Evolutionary conservation across 306 rosid genomes (phyloP), one percentile per base, ranked within the genome.

Genomic region (Nissolia schottii): DNA sequence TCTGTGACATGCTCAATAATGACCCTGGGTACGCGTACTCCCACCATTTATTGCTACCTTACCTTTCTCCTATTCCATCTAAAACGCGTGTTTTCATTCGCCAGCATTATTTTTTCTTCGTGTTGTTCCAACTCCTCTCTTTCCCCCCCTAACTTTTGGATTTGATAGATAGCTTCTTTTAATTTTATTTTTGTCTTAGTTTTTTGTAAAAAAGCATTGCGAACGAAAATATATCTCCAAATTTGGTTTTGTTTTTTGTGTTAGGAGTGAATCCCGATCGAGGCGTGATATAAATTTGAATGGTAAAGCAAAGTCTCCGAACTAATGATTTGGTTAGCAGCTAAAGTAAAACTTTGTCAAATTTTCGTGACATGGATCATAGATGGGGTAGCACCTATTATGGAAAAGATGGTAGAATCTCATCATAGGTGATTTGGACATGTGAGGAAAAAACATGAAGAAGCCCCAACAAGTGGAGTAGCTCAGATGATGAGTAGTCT

Each of bases 1-100:
- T 94, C 90, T 94, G 99, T 60, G 97, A 94, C 70, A 89, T 91
- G 83, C 93, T 92, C 72, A 94, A 94, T 73, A 92, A 78, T 20
- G 97, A 94, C 75, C 99, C 96, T 81, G 97, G 89, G 99, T 94
- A 82, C 50, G 94, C 59, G 25, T 57, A 45, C 51, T 37, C 11
- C 81, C 19, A 51, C 61, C 12, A 67, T 73, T 65, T 86, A 49
- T 66, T n/a, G 2, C 43, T 35, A 1, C 3, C 1, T 55, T 15
- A n/a, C 20, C 14, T 64, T 34, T 28, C 43, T 27, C 55, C 32
- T 48, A 3, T 69, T 31, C 28, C 40, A 28, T 35, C 40, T 31
- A 18, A 41, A 59, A 75, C 70, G 28, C 69, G 19, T 12, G n/a
- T 53, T 50, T 50, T 25, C 2, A 24, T 18, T 20, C 20, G 9